Evolutionary conservation across 352 stramenopile genomes (phyloP).

Genomic region (Phytopythium cucurbitacearum): DNA sequence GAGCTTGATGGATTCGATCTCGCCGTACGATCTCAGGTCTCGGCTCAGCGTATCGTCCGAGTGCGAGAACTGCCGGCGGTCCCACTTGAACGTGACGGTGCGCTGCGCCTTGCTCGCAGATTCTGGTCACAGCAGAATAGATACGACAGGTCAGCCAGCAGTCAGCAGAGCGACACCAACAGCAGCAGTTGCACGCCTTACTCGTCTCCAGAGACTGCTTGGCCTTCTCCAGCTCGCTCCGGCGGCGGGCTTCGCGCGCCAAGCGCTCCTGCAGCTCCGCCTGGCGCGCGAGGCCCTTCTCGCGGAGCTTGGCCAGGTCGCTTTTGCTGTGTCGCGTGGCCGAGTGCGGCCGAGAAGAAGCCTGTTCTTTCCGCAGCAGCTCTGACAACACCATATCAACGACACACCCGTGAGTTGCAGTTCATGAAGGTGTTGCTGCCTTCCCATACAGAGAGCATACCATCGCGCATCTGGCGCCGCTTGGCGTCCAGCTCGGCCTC

Average conservation of each 20-base stretch:
- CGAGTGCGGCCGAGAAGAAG: conserved; percentile 34
- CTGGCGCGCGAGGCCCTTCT: conserved; percentile 45
- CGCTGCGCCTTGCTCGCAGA: conserved; percentile 50
- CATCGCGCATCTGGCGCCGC: conserved; percentile 60
- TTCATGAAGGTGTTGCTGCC: background rate
- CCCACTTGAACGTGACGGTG: conserved; percentile 79
- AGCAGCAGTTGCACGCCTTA: background rate
- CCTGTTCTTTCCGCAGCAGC: conserved; percentile 55
- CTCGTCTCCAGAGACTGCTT: conserved; percentile 12
- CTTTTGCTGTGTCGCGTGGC: conserved; percentile 24
- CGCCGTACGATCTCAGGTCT: conserved; percentile 51
- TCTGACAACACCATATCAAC: conserved; percentile 29
- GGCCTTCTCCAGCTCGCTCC: conserved; percentile 27
- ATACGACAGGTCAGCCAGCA: background rate
- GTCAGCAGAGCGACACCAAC: background rate
- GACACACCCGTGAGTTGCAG: background rate
- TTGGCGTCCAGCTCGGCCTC: conserved; percentile 53
- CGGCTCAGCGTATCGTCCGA: conserved; percentile 70
- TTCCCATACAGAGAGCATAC: conserved; percentile 13
- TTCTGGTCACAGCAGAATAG: background rate
- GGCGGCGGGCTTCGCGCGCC: conserved; percentile 32
- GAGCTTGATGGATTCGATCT: conserved; percentile 64
- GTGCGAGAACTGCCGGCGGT: conserved; percentile 58
- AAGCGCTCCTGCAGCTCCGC: conserved; percentile 50
- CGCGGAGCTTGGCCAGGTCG: conserved; percentile 51